Percentiles rank a stretch among this genome's conserved stretches.
Conservation (phyloP, 129 eudicot species). For the Centella asiatica region DNA sequence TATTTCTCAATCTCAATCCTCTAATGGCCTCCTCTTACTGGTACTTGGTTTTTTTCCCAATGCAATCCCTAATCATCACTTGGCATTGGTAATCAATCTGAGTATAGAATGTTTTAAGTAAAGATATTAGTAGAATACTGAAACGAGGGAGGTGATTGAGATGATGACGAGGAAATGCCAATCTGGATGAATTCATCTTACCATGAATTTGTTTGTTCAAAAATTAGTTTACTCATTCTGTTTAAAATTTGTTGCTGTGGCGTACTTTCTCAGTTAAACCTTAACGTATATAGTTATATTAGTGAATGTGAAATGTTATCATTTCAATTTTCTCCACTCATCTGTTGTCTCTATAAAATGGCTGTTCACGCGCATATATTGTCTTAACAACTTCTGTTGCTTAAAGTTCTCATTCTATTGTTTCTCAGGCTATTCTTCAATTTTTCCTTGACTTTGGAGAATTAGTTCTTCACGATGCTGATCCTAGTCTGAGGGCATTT, state of each 20-base stretch:
- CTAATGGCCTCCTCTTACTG: slow-evolving; percentile 70
- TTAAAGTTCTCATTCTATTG: background rate
- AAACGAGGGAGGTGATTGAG: too few relatives aligned
- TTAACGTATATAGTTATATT: too few relatives aligned
- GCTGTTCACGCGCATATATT: background rate
- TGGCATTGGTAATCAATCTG: background rate
- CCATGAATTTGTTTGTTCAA: too few relatives aligned
- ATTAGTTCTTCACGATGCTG: slow-evolving; percentile 80
- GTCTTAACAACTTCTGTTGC: background rate
- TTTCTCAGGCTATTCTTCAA: slow-evolving; percentile 71
- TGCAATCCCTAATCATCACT: background rate
- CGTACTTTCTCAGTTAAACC: too few relatives aligned
- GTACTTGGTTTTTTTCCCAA: slow-evolving; percentile 19
- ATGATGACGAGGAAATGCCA: too few relatives aligned
- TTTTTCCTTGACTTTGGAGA: slow-evolving; percentile 89
- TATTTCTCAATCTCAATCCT: slow-evolving; percentile 53
- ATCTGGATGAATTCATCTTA: too few relatives aligned
- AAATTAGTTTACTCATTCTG: too few relatives aligned
- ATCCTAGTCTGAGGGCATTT: slow-evolving; percentile 74
- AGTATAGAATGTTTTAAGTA: background rate
- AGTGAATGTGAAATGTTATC: too few relatives aligned
- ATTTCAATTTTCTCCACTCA: background rate
- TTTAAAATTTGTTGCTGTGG: too few relatives aligned
- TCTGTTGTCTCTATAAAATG: background rate
- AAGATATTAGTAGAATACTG: too few relatives aligned